phyloP scores from a whole-genome alignment of 2,329 filamentous ascomycete genomes.

The Periconia sp. region DNA sequence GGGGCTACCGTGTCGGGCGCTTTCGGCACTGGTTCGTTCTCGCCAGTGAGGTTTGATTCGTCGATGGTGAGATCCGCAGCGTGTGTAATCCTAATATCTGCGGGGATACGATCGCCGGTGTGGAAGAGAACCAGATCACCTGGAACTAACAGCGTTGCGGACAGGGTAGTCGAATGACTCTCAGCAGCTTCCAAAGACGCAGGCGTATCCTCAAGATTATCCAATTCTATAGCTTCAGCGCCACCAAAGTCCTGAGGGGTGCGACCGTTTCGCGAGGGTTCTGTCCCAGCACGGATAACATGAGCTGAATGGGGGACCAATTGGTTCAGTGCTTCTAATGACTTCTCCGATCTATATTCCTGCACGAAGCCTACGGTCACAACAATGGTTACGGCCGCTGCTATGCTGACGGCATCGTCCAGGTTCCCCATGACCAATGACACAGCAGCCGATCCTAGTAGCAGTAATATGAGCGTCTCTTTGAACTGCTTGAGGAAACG shows the following conservation, averaged over 20 bases:
- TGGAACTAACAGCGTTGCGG: constrained; percentile 83
- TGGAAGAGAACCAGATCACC: constrained; percentile 93
- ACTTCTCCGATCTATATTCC: constrained; percentile 97
- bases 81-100: constrained; percentile 91
- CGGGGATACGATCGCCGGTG: constrained; percentile 93
- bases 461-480: constrained; percentile 89
- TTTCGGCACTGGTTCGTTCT: constrained; percentile 90
- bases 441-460: constrained; percentile 83
- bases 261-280: constrained; percentile 22
- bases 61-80: constrained; percentile 91
- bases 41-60: constrained; percentile 93
- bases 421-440: constrained; percentile 90
- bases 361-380: constrained; percentile 95
- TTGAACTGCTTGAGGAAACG: constrained; percentile 96
- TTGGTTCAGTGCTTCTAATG: constrained; percentile 89
- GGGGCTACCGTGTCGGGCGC: constrained; percentile 62
- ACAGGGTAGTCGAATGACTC: constrained; percentile 77
- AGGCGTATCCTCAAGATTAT: constrained; percentile 55
- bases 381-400: constrained; percentile 93
- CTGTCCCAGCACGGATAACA: constrained; percentile 65
- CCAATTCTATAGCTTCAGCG: constrained; percentile 48
- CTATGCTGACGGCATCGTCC: constrained; percentile 94
- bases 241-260: constrained; percentile 21
- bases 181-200: constrained; percentile 67
- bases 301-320: constrained; percentile 95